Conservation (phyloP, 1,284 basidiomycete genomes). For the Tremellales sp. region DNA sequence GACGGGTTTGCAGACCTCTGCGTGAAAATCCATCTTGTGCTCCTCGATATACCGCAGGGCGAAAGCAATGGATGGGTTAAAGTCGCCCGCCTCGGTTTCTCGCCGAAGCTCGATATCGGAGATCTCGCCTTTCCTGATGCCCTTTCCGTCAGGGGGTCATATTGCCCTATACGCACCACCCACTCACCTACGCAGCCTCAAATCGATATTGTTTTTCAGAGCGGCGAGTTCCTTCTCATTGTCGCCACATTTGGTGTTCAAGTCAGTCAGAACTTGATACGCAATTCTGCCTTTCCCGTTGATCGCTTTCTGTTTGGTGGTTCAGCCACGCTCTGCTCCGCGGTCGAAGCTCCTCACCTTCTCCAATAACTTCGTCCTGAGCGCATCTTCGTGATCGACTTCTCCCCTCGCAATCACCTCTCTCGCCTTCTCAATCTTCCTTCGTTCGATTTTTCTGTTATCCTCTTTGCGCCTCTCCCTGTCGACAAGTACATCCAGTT, state of each 20-base stretch:
- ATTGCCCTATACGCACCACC: background rate
- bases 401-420: too few relatives aligned
- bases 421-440: too few relatives aligned
- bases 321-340: too few relatives aligned
- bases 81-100: slow-evolving; percentile 51
- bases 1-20: slow-evolving; percentile 81
- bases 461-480: too few relatives aligned
- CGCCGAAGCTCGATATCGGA: slow-evolving; percentile 57
- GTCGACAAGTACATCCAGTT: too few relatives aligned
- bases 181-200: background rate
- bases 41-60: slow-evolving; percentile 73
- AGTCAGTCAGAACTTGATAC: background rate
- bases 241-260: background rate
- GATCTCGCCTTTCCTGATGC: slow-evolving; percentile 58
- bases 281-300: background rate
- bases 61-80: slow-evolving; percentile 55
- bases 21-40: slow-evolving; percentile 66
- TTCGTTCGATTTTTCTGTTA: too few relatives aligned
- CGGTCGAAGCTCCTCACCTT: too few relatives aligned
- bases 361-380: too few relatives aligned
- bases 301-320: background rate
- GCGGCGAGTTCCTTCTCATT: background rate
- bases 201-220: background rate
- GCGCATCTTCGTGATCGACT: too few relatives aligned
- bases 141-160: background rate